Evolutionary conservation across 2,329 filamentous ascomycete genomes (phyloP), one percentile per base, ranked within the genome.

Genomic region (Cytospora mali): DNA sequence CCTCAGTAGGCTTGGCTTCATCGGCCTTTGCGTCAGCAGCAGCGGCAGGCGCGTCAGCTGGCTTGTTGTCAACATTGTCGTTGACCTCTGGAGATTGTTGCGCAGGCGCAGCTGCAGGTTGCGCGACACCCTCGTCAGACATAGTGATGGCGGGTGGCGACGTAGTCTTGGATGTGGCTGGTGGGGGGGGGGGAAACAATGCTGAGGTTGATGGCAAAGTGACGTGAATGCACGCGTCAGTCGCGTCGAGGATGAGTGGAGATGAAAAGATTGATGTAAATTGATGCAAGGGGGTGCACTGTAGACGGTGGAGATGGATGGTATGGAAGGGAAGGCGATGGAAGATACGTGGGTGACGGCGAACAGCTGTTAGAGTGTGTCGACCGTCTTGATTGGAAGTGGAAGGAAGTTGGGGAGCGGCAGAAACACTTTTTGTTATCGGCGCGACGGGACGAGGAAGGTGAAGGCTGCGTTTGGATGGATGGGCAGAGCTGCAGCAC

Each of bases 131-230:
- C 64, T 72, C 70, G 67, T 69, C 68, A 64, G 71, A 69, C 71
- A 67, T 67, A 39, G 31, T 64, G 61, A 69, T 69, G 64, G 62
- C 62, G 61, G 50, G 50, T 67, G 66, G 67, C 67, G 65, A 67
- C 67, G 70, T 69, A 67, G 66, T 70, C 65, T 69, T 67, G 66
- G 65, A 65, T 64, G 68, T 66, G 66, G 66, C 52, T n/a, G n/a
- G n/a, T n/a, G n/a, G n/a, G 42, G 13, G 42, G 49, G 61, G 46
- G 49, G 55, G 46, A 48, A 64, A 55, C 62, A 58, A 64, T 58
- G 61, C 49, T 42, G 57, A 58, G 62, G 42, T 25, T 16, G 55
- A 55, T 57, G 29, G 13, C 39, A 48, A 31, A 60, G 33, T 18
- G 55, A 58, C 60, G 64, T 63, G 58, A 23, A 60, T 55, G 58